Evolutionary conservation across 2,329 filamentous ascomycete genomes (phyloP).

Genomic region (Ophiocordyceps camponoti-saundersi): DNA sequence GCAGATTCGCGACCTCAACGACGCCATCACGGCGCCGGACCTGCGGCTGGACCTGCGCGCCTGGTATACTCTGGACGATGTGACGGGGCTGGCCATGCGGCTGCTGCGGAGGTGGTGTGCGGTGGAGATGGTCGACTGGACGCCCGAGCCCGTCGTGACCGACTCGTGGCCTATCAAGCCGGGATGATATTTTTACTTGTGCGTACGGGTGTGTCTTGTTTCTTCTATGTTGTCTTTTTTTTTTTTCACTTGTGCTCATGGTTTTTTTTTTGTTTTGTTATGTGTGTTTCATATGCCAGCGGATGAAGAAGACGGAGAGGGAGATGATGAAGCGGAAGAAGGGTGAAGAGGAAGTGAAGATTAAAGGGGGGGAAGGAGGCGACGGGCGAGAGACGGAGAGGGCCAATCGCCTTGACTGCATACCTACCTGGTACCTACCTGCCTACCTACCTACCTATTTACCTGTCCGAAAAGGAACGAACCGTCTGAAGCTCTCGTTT

Average conservation of each 20-base stretch:
- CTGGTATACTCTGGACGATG: conserved; percentile 28
- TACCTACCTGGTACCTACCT: too few species aligned
- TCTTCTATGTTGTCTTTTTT: too few species aligned
- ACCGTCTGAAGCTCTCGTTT: not conserved
- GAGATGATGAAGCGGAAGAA: too few species aligned
- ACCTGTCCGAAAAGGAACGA: too few species aligned
- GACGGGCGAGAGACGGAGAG: too few species aligned
- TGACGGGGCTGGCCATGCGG: conserved; percentile 18
- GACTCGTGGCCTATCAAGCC: conserved; percentile 7
- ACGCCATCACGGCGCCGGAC: conserved; percentile 11
- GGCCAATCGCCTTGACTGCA: too few species aligned
- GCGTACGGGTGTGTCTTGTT: too few species aligned
- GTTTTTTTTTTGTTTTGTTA: not conserved
- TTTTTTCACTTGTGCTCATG: not conserved
- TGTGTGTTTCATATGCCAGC: not conserved
- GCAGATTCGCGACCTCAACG: conserved; percentile 13
- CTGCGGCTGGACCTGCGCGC: conserved; percentile 17
- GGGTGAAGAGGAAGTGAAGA: too few species aligned
- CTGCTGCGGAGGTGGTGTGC: conserved; percentile 26
- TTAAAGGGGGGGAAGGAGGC: too few species aligned
- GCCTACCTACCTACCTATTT: not conserved
- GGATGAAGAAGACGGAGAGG: too few species aligned
- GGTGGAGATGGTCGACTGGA: conserved; percentile 28
- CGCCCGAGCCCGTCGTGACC: conserved; percentile 16
- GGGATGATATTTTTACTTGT: too few species aligned